Conservation (phyloP, 306 rosid genomes). For the Rubus idaeus region DNA sequence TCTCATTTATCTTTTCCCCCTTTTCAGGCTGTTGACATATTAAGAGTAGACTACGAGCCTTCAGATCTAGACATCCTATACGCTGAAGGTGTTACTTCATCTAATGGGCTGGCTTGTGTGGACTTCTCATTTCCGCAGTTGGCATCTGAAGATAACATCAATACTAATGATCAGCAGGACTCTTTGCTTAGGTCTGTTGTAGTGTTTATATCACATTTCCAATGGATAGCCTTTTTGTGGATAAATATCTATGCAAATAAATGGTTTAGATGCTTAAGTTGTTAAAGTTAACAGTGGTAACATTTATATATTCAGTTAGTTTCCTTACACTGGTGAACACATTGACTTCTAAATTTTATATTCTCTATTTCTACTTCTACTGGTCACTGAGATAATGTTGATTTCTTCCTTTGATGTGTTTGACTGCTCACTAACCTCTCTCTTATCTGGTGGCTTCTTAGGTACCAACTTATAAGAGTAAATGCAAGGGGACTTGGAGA, state of each 20-base stretch:
- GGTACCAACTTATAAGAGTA: constrained; percentile 61
- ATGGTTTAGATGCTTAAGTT: constrained; percentile 1
- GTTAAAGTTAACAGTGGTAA: not conserved
- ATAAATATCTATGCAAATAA: not conserved
- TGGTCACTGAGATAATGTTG: not conserved
- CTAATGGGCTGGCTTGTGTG: constrained; percentile 88
- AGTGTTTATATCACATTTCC: constrained; percentile 6
- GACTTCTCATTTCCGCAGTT: constrained; percentile 90
- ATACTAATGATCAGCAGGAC: constrained; percentile 60
- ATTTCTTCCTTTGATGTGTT: not conserved
- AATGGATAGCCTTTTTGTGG: not conserved
- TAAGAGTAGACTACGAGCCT: constrained; percentile 86
- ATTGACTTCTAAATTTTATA: not conserved
- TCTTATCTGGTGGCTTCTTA: constrained; percentile 27
- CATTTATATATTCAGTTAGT: no score
- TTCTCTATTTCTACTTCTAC: not conserved
- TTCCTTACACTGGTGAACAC: not conserved
- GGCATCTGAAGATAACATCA: constrained; percentile 54
- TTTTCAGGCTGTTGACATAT: constrained; percentile 77
- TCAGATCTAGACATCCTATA: constrained; percentile 87
- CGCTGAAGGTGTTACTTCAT: constrained; percentile 95
- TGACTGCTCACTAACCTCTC: not conserved
- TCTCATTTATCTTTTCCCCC: constrained; percentile 29
- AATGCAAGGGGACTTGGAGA: constrained; percentile 68
- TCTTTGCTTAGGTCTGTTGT: constrained; percentile 61